Base-by-base conservation (phyloP, 2,329 filamentous ascomycete genomes). In the Aspergillus terreus region DNA sequence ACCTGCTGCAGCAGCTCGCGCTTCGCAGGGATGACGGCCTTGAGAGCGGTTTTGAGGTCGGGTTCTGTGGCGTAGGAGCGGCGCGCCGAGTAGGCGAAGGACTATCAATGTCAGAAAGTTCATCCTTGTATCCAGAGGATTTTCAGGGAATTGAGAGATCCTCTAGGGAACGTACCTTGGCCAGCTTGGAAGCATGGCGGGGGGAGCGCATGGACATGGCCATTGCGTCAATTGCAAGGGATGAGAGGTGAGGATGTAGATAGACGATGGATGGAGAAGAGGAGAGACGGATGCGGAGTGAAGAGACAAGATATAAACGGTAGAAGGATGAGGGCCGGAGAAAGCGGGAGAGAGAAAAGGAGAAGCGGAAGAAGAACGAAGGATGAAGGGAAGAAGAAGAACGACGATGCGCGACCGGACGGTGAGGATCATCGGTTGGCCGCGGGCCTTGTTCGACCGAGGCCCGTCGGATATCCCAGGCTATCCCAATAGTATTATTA, bases 1-100 rank as follows among this genome's bases (percentile, higher is more conserved):
- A 97, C 89, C 73, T 92, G 88, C 76, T 96, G 94, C 64, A 97
- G 77, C 17, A 96, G 85, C 72, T 96, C 92, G 47, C 92, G 85
- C 79, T 97, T 97, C 56, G 85, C 90, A 32, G 94, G 94, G 63
- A 99, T 95, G 53, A 85, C 83, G 61, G 85, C 83, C 65, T 85
- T 87, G 60, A 99, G 84, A 12, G 90, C 90, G 47, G 88, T 79
- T 76, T 97, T 99, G 67, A 99, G 84, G 68, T 92, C 88, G 53
- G 88, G 89, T 72, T 97, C 92, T 52, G 84, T 80, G 41, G 88
- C 84, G 58, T 73, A 74, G 48, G 66, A 47, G 61, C 59, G 62
- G 52, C 49, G 65, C 54, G 50, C 52, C 51, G 21, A 44, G 46
- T 15, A 25, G 47, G 45, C 19, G 15, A 44, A 27, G 25, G 5